These are phyloP conservation scores for Phytophthora citrophthora DNA, from an alignment of 352 stramenopile genomes.

Conservation along the genomic window DNA sequence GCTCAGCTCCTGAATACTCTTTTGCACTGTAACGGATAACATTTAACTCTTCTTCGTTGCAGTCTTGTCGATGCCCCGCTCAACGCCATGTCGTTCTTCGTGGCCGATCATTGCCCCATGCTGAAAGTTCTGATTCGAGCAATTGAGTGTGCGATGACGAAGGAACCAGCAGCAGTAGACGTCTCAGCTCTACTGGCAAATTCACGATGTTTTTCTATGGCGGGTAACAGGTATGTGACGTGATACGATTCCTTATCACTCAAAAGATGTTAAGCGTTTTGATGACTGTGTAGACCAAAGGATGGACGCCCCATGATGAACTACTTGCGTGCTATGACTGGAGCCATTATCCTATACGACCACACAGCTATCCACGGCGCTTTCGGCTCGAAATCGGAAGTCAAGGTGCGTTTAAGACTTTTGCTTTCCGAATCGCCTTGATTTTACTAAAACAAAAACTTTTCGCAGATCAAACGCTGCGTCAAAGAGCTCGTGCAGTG, in stretches of 20 bases:
- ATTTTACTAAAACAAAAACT: neutral
- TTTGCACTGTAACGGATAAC: neutral
- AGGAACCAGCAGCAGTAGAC: constrained; percentile 41
- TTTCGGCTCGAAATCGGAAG: constrained; percentile 60
- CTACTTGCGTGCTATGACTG: constrained; percentile 59
- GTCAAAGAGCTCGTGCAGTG: constrained; percentile 57
- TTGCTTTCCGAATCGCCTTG: neutral
- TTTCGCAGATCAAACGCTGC: constrained; percentile 61
- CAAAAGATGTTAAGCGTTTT: neutral
- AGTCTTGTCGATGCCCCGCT: constrained; percentile 50
- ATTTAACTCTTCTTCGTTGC: neutral
- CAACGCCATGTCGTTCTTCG: constrained; percentile 68
- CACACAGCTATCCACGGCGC: constrained; percentile 51
- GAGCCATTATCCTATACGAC: constrained; percentile 67
- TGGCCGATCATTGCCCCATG: constrained; percentile 67
- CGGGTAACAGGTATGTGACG: constrained; percentile 20
- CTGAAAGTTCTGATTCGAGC: constrained; percentile 57
- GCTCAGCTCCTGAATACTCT: too few species aligned
- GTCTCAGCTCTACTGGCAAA: constrained; percentile 56
- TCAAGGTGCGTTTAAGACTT: constrained; percentile 44
- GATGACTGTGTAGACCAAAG: constrained; percentile 29
- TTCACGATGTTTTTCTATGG: constrained; percentile 45
- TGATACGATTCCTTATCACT: neutral
- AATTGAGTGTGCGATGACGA: constrained; percentile 43
- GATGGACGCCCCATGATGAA: constrained; percentile 50